phyloP scores from a whole-genome alignment of 2,329 filamentous ascomycete species.

The Aureobasidium musti region DNA sequence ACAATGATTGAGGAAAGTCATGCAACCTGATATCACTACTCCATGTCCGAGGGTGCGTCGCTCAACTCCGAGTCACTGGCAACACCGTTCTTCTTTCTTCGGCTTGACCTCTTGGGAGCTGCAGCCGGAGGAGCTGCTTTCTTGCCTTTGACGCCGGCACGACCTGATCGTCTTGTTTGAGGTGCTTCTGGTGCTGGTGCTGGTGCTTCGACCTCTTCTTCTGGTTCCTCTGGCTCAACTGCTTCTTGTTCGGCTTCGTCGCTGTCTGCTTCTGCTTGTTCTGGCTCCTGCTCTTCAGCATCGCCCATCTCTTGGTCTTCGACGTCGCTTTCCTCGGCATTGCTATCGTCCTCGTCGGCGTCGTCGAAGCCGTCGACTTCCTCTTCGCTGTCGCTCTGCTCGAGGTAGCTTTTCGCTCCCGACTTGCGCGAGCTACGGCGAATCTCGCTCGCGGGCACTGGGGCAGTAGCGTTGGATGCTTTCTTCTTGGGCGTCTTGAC shows the following conservation, averaged over 20 bases:
- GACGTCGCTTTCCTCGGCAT: conserved; percentile 29
- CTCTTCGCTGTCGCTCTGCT: conserved; percentile 44
- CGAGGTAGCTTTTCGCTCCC: conserved; percentile 49
- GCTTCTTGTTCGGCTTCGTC: conserved; percentile 33
- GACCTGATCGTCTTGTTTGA: not conserved
- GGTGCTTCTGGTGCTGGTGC: not conserved
- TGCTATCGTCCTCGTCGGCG: conserved; percentile 20
- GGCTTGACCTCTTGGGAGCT: conserved; percentile 30
- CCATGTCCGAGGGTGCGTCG: conserved; percentile 36
- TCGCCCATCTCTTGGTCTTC: conserved; percentile 27
- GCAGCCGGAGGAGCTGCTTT: conserved; percentile 8
- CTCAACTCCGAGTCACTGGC: conserved; percentile 37
- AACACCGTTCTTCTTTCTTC: conserved; percentile 36
- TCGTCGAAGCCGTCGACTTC: conserved; percentile 25
- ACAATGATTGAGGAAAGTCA: conserved; percentile 1
- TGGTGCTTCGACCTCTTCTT: conserved; percentile 2
- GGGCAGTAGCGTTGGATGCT: conserved; percentile 35
- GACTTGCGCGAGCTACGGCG: conserved; percentile 48
- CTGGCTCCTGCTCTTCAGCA: conserved; percentile 13
- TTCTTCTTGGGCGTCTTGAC: conserved; percentile 46
- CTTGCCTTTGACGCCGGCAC: conserved; percentile 22
- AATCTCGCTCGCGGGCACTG: conserved; percentile 47
- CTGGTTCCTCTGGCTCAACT: not conserved
- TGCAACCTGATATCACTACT: conserved; percentile 19
- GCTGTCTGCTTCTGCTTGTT: conserved; percentile 29